These are phyloP conservation scores for Arachis hypogaea DNA, from an alignment of 306 rosid species.

Conservation along the genomic window DNA sequence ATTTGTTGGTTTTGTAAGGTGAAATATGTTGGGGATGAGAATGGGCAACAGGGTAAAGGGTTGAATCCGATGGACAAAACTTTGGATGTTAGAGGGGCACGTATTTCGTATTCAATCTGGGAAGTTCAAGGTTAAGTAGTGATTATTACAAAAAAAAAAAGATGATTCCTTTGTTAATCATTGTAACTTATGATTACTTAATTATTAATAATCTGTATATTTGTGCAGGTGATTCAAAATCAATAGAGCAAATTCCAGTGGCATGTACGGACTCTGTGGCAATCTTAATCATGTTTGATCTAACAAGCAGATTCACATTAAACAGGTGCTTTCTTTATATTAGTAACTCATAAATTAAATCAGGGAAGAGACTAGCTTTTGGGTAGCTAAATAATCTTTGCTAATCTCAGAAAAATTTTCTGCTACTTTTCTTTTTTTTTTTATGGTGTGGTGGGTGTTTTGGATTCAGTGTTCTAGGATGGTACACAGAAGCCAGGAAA, in stretches of 20 bases:
- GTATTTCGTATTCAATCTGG: conserved; percentile 87
- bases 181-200: not conserved
- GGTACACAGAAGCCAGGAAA: conserved; percentile 87
- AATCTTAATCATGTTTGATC: conserved; percentile 92
- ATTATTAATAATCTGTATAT: no score
- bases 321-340: conserved; percentile 52
- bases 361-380: not conserved
- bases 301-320: conserved; percentile 91
- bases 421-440: not conserved
- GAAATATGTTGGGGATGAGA: conserved; percentile 74
- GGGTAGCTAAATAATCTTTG: conserved; percentile 1
- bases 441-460: conserved; percentile 19
- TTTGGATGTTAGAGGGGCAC: conserved; percentile 69
- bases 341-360: not conserved
- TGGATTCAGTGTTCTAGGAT: conserved; percentile 62
- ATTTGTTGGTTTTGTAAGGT: conserved; percentile 54
- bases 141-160: conserved; percentile 11
- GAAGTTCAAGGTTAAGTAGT: conserved; percentile 80
- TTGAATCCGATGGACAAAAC: conserved; percentile 70
- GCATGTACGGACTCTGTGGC: conserved; percentile 94
- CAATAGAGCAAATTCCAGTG: conserved; percentile 59
- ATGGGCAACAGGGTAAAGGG: conserved; percentile 49
- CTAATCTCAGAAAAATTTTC: conserved; percentile 23
- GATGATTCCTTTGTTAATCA: not conserved
- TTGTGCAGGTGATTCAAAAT: conserved; percentile 60